A percentile compares a stretch with the other conserved stretches of the same genome.
Evolutionary conservation across 2,329 filamentous ascomycete species (phyloP).

Genomic region (Aspergillus fumigatiaffinis): DNA sequence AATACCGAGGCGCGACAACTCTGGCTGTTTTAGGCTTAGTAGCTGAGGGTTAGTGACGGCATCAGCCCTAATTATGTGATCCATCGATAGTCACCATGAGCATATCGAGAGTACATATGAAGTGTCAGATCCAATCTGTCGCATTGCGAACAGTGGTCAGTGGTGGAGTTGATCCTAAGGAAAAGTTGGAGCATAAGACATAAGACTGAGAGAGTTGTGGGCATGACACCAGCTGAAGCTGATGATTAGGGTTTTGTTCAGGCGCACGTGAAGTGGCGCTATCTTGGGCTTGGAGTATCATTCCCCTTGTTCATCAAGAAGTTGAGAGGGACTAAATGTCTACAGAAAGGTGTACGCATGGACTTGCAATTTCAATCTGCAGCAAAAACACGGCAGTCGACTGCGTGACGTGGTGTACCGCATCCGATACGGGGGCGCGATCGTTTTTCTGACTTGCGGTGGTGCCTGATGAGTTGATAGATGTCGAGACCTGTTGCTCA

Average conservation of each 20-base stretch:
- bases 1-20: conserved; percentile 25
- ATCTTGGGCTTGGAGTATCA: too few relatives aligned
- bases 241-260: not conserved
- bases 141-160: not conserved
- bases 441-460: not conserved
- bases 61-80: conserved; percentile 3
- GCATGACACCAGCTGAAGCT: too few relatives aligned
- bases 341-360: too few relatives aligned
- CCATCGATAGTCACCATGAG: not conserved
- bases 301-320: too few relatives aligned
- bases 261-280: not conserved
- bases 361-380: too few relatives aligned
- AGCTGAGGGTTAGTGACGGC: not conserved
- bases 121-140: not conserved
- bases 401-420: too few relatives aligned
- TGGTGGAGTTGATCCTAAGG: too few relatives aligned
- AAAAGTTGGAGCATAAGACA: too few relatives aligned
- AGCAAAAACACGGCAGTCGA: too few relatives aligned
- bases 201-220: too few relatives aligned
- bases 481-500: not conserved
- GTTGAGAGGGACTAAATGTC: too few relatives aligned
- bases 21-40: conserved; percentile 11
- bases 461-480: not conserved
- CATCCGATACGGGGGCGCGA: not conserved
- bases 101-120: not conserved